phyloP scores from a whole-genome alignment of 2,329 filamentous ascomycete genomes.

The Pseudocercospora musae region DNA sequence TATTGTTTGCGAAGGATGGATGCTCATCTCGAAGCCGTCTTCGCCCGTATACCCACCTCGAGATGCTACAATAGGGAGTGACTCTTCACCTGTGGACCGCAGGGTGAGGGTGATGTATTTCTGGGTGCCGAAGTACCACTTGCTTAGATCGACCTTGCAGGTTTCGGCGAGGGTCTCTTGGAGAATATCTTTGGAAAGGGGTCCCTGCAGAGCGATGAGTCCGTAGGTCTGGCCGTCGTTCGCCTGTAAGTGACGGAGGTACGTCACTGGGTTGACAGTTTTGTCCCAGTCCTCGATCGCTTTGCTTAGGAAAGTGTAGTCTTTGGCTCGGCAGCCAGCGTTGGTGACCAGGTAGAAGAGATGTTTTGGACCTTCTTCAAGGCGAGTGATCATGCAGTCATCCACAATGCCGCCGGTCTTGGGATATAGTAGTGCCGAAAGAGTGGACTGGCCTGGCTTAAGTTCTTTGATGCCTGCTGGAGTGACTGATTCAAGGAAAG shows the following conservation, averaged over 20 bases:
- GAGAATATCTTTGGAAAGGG: constrained; percentile 68
- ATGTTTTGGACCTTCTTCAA: constrained; percentile 51
- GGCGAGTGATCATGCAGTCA: constrained; percentile 83
- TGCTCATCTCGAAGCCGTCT: constrained; percentile 95
- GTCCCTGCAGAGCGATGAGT: constrained; percentile 86
- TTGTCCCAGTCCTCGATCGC: constrained; percentile 63
- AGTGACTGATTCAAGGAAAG: constrained; percentile 80
- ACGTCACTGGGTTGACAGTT: constrained; percentile 42
- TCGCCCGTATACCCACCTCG: constrained; percentile 95
- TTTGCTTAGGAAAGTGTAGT: constrained; percentile 69
- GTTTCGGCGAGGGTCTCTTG: constrained; percentile 56
- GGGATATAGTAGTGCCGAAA: constrained; percentile 80
- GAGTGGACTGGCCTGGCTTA: constrained; percentile 65
- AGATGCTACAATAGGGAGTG: constrained; percentile 66
- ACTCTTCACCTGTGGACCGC: constrained; percentile 45
- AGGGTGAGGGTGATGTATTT: constrained; percentile 64
- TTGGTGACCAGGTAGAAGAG: constrained; percentile 94
- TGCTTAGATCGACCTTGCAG: constrained; percentile 52
- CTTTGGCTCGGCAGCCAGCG: constrained; percentile 86
- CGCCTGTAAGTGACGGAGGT: constrained; percentile 31
- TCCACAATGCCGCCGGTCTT: constrained; percentile 87
- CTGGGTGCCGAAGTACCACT: constrained; percentile 78
- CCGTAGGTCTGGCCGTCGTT: constrained; percentile 61
- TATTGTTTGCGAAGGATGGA: constrained; percentile 64
- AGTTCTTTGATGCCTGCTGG: constrained; percentile 69